Percentiles rank a stretch among this genome's conserved stretches.
Conservation (phyloP, 768 basidiomycete genomes). For the Phlegmacium glaucopus region DNA sequence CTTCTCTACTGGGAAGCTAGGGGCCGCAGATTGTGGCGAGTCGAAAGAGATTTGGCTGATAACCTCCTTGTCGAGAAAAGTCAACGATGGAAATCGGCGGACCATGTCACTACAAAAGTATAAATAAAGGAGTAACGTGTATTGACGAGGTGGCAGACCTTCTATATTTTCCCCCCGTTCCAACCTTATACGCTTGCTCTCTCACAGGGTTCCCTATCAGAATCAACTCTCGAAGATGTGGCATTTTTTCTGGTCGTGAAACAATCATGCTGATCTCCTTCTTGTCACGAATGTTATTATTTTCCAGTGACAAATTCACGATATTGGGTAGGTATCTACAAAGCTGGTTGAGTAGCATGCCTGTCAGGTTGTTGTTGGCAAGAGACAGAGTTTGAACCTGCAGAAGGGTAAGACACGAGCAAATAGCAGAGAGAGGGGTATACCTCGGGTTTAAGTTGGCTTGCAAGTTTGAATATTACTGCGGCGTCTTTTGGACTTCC, state of each 20-base stretch:
- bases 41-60: slow-evolving; percentile 82
- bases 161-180: slow-evolving; percentile 61
- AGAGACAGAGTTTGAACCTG: slow-evolving; percentile 82
- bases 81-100: slow-evolving; percentile 75
- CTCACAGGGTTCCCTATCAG: slow-evolving; percentile 75
- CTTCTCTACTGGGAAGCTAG: slow-evolving; percentile 36
- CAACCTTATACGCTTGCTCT: slow-evolving; percentile 53
- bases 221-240: slow-evolving; percentile 68
- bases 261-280: slow-evolving; percentile 69
- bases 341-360: slow-evolving; percentile 58
- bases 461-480: slow-evolving; percentile 87
- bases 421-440: slow-evolving; percentile 1
- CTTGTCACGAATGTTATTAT: slow-evolving; percentile 67
- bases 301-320: slow-evolving; percentile 75
- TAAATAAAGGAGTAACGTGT: not conserved
- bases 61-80: slow-evolving; percentile 80
- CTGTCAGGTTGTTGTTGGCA: slow-evolving; percentile 65
- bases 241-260: slow-evolving; percentile 54
- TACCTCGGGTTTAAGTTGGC: slow-evolving; percentile 73
- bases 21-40: slow-evolving; percentile 51
- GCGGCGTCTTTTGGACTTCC: slow-evolving; percentile 64
- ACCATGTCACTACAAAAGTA: slow-evolving; percentile 61
- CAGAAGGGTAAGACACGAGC: slow-evolving; percentile 6
- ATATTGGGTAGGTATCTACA: slow-evolving; percentile 76
- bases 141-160: slow-evolving; percentile 41